Evolutionary conservation across 495 filamentous ascomycete genomes (phyloP).

Genomic region (Aspergillus saccharolyticus): DNA sequence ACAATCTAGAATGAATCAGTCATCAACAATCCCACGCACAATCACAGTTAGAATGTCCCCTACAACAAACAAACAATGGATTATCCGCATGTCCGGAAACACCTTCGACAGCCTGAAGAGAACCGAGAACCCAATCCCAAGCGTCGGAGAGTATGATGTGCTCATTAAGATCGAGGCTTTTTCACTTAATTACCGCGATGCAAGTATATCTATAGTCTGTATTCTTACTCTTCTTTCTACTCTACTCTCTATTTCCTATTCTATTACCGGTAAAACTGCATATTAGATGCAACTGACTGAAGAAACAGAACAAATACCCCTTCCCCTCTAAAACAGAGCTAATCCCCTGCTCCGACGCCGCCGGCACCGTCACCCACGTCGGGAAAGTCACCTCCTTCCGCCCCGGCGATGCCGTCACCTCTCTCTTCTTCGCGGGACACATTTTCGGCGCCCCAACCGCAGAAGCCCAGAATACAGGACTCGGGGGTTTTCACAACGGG

Average conservation of each 20-base stretch:
- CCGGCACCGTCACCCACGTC: not conserved
- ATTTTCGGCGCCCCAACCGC: not conserved
- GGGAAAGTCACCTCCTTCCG: not conserved
- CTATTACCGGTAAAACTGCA: too few species aligned
- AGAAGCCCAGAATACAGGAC: not conserved
- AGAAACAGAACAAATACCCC: not conserved
- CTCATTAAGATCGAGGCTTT: not conserved
- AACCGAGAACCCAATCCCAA: not conserved
- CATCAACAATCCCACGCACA: too few species aligned
- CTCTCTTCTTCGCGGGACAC: not conserved
- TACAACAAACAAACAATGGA: constrained; percentile 1
- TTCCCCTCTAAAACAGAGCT: not conserved
- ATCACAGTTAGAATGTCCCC: not conserved
- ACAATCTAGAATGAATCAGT: too few species aligned
- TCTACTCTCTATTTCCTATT: too few species aligned
- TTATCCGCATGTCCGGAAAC: not conserved
- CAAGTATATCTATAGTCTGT: not conserved
- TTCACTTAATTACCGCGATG: not conserved
- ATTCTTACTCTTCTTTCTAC: not conserved
- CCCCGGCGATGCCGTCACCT: not conserved
- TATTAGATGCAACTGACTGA: too few species aligned
- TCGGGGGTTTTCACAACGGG: not conserved
- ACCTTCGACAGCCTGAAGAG: constrained; percentile 1
- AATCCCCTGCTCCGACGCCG: constrained; percentile 2
- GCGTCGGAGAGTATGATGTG: not conserved